Conservation (phyloP, 768 basidiomycete genomes). For the Auriscalpium orientale region DNA sequence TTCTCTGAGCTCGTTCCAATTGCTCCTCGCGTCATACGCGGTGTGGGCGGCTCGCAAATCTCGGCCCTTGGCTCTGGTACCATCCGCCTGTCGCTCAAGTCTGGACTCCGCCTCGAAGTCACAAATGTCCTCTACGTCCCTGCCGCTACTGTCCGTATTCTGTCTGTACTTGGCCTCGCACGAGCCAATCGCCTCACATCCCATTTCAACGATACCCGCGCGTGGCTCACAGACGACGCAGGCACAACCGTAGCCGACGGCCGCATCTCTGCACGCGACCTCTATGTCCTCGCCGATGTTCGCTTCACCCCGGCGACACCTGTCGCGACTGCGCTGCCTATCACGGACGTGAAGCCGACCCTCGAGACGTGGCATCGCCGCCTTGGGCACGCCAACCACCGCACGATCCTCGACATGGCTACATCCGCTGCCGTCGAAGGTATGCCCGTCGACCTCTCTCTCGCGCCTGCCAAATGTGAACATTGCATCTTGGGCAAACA, state of each 20-base stretch:
- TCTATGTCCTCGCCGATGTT: too few species aligned
- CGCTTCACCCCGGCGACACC: too few species aligned
- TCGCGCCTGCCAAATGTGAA: neutral
- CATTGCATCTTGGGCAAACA: neutral
- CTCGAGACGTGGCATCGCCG: neutral
- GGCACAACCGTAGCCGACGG: neutral
- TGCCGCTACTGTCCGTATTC: constrained; percentile 5
- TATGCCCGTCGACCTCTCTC: neutral
- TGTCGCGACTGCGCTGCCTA: neutral
- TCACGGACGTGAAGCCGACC: neutral
- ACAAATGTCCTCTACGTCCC: constrained; percentile 17
- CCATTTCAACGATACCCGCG: neutral
- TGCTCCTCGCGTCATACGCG: constrained; percentile 16
- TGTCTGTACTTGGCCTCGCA: constrained; percentile 9
- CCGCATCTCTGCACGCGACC: too few species aligned
- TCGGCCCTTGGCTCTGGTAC: constrained; percentile 20
- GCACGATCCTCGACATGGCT: neutral
- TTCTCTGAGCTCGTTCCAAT: constrained; percentile 21
- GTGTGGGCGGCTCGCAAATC: constrained; percentile 23
- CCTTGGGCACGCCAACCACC: neutral
- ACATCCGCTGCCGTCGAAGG: neutral
- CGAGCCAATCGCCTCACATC: neutral
- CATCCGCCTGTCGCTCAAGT: constrained; percentile 15
- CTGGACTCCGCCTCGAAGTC: constrained; percentile 4
- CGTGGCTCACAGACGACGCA: neutral